phyloP scores from a whole-genome alignment of 2,329 filamentous ascomycete genomes.

The Alternaria metachromatica region DNA sequence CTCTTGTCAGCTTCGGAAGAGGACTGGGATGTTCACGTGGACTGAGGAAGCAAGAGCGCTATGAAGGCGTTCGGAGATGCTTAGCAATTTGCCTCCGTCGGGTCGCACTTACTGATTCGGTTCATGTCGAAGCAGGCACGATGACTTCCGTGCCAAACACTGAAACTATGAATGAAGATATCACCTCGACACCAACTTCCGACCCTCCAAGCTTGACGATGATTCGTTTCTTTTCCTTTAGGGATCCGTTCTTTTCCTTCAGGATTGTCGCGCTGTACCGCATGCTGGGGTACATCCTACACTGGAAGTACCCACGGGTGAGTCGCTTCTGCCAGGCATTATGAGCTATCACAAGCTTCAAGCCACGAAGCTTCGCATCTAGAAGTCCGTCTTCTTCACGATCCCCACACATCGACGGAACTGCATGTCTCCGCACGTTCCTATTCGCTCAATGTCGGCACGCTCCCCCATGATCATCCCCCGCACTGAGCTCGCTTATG shows the following conservation, averaged over 20 bases:
- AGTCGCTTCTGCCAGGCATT: not conserved
- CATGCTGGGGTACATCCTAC: not conserved
- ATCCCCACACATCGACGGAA: not conserved
- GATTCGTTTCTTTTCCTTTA: not conserved
- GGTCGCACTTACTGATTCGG: not conserved
- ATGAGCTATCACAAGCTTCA: conserved; percentile 10
- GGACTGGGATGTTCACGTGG: not conserved
- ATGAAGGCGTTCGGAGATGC: not conserved
- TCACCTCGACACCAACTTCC: not conserved
- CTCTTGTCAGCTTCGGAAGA: not conserved
- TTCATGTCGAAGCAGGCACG: not conserved
- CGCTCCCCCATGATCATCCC: conserved; percentile 12
- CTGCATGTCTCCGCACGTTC: conserved; percentile 2
- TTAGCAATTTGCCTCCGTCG: not conserved
- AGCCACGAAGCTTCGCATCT: conserved; percentile 4
- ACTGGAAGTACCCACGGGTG: not conserved
- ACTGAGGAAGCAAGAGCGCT: not conserved
- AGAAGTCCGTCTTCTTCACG: not conserved
- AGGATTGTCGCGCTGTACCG: not conserved
- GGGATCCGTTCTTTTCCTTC: not conserved
- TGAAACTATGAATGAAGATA: not conserved
- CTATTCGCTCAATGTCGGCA: conserved; percentile 32
- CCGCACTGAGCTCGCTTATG: conserved; percentile 18
- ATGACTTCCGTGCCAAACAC: not conserved
- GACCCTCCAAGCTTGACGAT: not conserved